Conservation (phyloP, 805 yeast genomes). For the Candida maesae region DNA sequence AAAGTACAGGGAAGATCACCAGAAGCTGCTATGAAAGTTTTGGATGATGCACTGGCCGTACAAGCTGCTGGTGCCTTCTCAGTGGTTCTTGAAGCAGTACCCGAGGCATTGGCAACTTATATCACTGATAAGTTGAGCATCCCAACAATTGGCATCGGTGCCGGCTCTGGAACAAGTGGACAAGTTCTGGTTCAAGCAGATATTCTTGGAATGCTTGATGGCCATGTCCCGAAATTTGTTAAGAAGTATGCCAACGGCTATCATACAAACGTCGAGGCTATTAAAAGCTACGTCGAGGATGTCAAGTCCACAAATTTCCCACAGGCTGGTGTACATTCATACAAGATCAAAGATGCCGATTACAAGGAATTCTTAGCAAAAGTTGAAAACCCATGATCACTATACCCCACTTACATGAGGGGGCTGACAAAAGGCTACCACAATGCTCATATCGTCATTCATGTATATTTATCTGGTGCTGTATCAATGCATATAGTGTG, state of each 20-base stretch:
- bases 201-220: constrained; percentile 66
- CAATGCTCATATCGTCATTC: background rate
- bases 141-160: constrained; percentile 96
- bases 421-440: no score
- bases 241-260: constrained; percentile 58
- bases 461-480: background rate
- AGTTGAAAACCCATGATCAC: constrained; percentile 12
- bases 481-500: no score
- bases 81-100: constrained; percentile 82
- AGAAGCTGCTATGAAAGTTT: constrained; percentile 50
- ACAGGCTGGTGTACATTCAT: constrained; percentile 53
- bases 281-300: constrained; percentile 54
- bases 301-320: constrained; percentile 62
- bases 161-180: constrained; percentile 80
- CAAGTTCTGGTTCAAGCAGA: constrained; percentile 90
- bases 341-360: constrained; percentile 63
- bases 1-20: constrained; percentile 74
- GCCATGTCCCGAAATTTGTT: constrained; percentile 66
- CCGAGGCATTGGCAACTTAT: constrained; percentile 60
- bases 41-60: constrained; percentile 63
- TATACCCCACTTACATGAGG: no score
- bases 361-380: constrained; percentile 38
- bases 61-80: constrained; percentile 76
- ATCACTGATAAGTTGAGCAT: constrained; percentile 58
- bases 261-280: constrained; percentile 45